These are phyloP conservation scores for Straminergon stramineum DNA, from an alignment of 225 moss, liverwort and hornwort genomes.

Conservation along the genomic window DNA sequence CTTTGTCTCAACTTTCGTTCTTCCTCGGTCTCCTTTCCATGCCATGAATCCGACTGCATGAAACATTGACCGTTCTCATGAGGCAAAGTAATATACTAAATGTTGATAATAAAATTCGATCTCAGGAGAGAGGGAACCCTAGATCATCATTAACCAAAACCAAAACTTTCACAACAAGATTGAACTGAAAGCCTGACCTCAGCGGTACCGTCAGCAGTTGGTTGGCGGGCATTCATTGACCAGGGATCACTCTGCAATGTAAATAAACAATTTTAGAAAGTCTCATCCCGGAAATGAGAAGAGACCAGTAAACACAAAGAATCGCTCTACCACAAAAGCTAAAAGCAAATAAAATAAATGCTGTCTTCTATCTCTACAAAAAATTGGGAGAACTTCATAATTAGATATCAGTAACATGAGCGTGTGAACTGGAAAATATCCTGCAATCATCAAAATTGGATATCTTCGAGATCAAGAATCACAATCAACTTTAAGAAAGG, in stretches of 20 bases:
- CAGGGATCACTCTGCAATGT: slow-evolving; percentile 17
- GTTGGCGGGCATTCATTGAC: neutral
- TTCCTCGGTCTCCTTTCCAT: slow-evolving; percentile 36
- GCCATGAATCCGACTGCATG: slow-evolving; percentile 10
- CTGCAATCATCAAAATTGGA: neutral
- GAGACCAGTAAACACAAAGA: neutral
- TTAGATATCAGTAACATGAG: neutral
- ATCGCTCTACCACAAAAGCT: neutral
- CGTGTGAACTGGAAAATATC: neutral
- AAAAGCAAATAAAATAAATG: neutral
- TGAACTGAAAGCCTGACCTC: slow-evolving; percentile 7
- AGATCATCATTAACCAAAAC: neutral
- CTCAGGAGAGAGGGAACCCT: neutral
- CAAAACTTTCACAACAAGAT: neutral
- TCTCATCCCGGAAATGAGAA: neutral
- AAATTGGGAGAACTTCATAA: neutral
- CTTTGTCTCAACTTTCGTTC: slow-evolving; percentile 39
- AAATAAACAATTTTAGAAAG: neutral
- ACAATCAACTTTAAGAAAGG: neutral
- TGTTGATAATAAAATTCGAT: neutral
- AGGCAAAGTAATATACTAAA: neutral
- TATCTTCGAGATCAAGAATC: neutral
- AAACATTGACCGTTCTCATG: neutral
- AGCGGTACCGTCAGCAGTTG: neutral
- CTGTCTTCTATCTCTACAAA: neutral